Conservation (phyloP, 768 basidiomycete genomes). For the Boletellus emodensis region DNA sequence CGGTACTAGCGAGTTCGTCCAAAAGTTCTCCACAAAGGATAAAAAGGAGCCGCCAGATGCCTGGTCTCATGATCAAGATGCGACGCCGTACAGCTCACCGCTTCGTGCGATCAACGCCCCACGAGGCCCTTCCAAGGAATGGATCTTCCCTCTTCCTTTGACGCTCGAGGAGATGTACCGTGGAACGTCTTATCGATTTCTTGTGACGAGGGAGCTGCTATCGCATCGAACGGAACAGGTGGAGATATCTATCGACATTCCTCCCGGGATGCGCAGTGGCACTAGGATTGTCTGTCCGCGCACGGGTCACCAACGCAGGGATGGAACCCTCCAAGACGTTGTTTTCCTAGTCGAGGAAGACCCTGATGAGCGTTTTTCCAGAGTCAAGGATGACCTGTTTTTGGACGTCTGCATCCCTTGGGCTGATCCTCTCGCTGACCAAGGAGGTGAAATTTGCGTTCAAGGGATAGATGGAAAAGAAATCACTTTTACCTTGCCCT, state of each 20-base stretch:
- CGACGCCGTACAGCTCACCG: slow-evolving; percentile 33
- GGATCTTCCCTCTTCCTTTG: slow-evolving; percentile 62
- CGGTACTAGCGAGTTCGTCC: slow-evolving; percentile 26
- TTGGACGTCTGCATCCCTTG: slow-evolving; percentile 54
- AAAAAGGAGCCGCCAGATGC: slow-evolving; percentile 2
- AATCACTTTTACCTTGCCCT: slow-evolving; percentile 49
- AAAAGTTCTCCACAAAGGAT: slow-evolving; percentile 18
- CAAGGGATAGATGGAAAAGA: slow-evolving; percentile 57
- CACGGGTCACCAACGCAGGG: slow-evolving; percentile 62
- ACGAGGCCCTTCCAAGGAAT: slow-evolving; percentile 48
- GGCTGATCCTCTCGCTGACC: slow-evolving; percentile 44
- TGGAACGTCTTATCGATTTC: slow-evolving; percentile 54
- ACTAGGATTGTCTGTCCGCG: slow-evolving; percentile 57
- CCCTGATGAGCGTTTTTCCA: slow-evolving; percentile 52
- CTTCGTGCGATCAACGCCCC: slow-evolving; percentile 39
- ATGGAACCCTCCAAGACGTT: slow-evolving; percentile 58
- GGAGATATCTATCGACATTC: slow-evolving; percentile 56
- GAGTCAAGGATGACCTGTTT: slow-evolving; percentile 55
- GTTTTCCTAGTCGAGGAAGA: slow-evolving; percentile 62
- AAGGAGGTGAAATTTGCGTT: slow-evolving; percentile 49
- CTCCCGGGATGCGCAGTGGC: slow-evolving; percentile 58
- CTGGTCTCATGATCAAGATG: slow-evolving; percentile 12
- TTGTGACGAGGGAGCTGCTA: slow-evolving; percentile 53
- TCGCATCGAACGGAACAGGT: slow-evolving; percentile 49
- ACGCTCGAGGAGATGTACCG: slow-evolving; percentile 59